Evolutionary conservation across 352 stramenopile species (phyloP).

Genomic region (Pythium angustatum): DNA sequence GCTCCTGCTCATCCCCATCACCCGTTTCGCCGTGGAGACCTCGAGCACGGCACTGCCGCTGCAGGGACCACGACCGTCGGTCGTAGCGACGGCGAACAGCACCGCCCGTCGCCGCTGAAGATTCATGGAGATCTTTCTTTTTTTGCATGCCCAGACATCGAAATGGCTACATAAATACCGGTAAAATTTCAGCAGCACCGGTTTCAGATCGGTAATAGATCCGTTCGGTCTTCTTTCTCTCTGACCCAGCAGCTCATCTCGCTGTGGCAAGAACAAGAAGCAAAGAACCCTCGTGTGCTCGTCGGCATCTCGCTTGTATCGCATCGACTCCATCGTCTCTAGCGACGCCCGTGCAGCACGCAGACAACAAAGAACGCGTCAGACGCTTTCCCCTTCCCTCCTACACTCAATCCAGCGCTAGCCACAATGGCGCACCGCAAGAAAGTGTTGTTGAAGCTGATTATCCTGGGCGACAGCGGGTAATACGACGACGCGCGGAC

Average conservation of each 20-base stretch:
- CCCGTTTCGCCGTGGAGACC: conserved; percentile 26
- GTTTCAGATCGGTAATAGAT: conserved; percentile 24
- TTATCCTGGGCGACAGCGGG: conserved; percentile 98
- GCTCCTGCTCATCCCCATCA: conserved; percentile 54
- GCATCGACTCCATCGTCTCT: no score
- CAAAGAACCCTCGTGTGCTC: conserved; percentile 5
- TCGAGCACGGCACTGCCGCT: not conserved
- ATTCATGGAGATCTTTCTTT: no score
- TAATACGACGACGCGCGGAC: not conserved
- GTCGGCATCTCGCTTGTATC: not conserved
- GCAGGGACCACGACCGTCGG: not conserved
- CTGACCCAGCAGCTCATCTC: not conserved
- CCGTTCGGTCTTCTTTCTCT: conserved; percentile 7
- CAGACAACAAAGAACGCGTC: no score
- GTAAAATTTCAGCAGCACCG: conserved; percentile 14
- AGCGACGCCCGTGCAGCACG: no score
- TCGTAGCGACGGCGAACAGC: not conserved
- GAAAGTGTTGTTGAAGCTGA: conserved; percentile 97
- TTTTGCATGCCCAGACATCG: no score
- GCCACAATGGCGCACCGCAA: conserved; percentile 89
- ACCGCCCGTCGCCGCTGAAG: not conserved
- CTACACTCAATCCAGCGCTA: not conserved
- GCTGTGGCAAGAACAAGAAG: not conserved
- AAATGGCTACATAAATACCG: conserved; percentile 36
- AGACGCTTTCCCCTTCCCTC: no score